Percentiles rank a stretch among this genome's conserved stretches.
Conservation (phyloP, 148 eudicot genomes). For the Pouteria glomerata region DNA sequence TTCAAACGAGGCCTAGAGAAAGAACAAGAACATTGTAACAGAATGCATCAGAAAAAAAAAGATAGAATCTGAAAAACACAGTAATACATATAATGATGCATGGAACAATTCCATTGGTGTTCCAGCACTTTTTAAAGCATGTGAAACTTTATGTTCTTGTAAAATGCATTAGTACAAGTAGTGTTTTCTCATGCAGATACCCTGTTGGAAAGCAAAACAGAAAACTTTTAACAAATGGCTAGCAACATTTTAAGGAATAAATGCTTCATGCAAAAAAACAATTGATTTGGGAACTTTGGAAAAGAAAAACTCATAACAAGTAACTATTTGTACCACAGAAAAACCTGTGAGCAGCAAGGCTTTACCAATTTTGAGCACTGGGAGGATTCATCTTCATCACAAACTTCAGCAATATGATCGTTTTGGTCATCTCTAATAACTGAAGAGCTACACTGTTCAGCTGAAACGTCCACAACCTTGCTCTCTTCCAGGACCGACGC, state of each 20-base stretch:
- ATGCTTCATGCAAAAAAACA: neutral
- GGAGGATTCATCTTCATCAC: constrained; percentile 20
- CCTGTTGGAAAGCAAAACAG: too few species aligned
- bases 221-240: neutral
- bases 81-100: neutral
- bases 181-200: neutral
- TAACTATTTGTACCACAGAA: neutral
- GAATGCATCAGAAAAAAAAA: neutral
- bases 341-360: neutral
- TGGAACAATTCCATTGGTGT: neutral
- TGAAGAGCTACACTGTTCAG: constrained; percentile 20
- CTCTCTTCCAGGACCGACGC: constrained; percentile 26
- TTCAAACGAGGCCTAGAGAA: constrained; percentile 40
- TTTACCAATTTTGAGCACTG: constrained; percentile 36
- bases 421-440: constrained; percentile 14
- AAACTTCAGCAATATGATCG: constrained; percentile 24
- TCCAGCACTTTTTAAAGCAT: neutral
- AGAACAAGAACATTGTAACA: neutral
- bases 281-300: neutral
- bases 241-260: too few species aligned
- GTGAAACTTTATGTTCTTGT: neutral
- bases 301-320: neutral
- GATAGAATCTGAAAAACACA: neutral
- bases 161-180: neutral
- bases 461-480: constrained; percentile 19